Conservation (phyloP, 805 yeast genomes). For the Sporopachydermia lactativora region DNA sequence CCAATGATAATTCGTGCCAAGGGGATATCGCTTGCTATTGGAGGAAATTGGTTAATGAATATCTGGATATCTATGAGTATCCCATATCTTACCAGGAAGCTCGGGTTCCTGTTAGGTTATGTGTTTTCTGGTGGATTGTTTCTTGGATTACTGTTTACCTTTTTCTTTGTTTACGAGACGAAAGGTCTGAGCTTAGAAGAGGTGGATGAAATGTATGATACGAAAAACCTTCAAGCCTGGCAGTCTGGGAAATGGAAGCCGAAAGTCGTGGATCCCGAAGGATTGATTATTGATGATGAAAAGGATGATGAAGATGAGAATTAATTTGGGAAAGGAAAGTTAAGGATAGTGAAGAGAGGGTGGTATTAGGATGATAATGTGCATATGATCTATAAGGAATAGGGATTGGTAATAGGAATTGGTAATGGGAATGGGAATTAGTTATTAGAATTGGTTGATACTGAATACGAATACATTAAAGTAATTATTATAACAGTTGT, state of each 20-base stretch:
- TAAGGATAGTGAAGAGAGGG: too few relatives aligned
- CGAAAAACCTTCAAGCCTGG: neutral
- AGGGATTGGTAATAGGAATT: too few relatives aligned
- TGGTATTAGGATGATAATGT: too few relatives aligned
- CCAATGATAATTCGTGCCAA: slow-evolving; percentile 29
- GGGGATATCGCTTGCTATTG: slow-evolving; percentile 17
- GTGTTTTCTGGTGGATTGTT: slow-evolving; percentile 49
- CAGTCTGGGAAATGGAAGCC: neutral
- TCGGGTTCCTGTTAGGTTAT: slow-evolving; percentile 57
- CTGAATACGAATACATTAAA: too few relatives aligned
- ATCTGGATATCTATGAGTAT: slow-evolving; percentile 53
- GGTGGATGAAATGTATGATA: slow-evolving; percentile 49
- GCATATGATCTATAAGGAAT: too few relatives aligned
- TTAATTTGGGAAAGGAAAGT: too few relatives aligned
- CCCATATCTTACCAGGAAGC: slow-evolving; percentile 45
- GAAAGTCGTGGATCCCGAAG: too few relatives aligned
- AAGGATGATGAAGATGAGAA: too few relatives aligned
- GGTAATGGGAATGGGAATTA: too few relatives aligned
- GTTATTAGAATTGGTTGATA: too few relatives aligned
- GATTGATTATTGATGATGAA: too few relatives aligned
- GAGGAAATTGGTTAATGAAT: slow-evolving; percentile 30
- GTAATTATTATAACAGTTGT: too few relatives aligned
- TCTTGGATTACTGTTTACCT: slow-evolving; percentile 48
- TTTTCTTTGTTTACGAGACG: slow-evolving; percentile 64
- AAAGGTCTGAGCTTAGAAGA: slow-evolving; percentile 74